phyloP scores from a whole-genome alignment of 768 basidiomycete genomes.

The Boletus tylopilopsis region DNA sequence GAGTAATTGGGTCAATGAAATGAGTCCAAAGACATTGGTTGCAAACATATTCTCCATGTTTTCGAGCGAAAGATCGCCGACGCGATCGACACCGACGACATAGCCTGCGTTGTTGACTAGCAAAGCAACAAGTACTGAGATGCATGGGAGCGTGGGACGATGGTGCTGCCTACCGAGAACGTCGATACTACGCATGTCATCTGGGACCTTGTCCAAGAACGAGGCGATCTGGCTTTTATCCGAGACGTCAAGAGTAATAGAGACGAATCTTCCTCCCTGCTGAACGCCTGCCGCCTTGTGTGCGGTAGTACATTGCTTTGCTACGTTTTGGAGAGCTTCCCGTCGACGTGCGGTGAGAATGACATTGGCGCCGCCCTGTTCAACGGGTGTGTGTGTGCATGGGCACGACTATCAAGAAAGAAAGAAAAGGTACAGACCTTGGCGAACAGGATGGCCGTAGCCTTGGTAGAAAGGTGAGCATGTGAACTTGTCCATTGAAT shows the following conservation, averaged over 20 bases:
- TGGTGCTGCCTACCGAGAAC: slow-evolving; percentile 60
- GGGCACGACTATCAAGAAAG: background rate
- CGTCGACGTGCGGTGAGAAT: slow-evolving; percentile 78
- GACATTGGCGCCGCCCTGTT: slow-evolving; percentile 80
- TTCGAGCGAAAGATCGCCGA: slow-evolving; percentile 73
- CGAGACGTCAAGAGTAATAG: slow-evolving; percentile 74
- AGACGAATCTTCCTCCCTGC: slow-evolving; percentile 74
- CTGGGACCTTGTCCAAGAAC: slow-evolving; percentile 69
- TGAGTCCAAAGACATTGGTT: slow-evolving; percentile 81
- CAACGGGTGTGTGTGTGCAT: background rate
- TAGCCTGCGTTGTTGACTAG: slow-evolving; percentile 82
- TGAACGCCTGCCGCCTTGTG: slow-evolving; percentile 69
- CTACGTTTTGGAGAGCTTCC: slow-evolving; percentile 69
- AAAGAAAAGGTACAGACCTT: slow-evolving; percentile 44
- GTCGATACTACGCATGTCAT: slow-evolving; percentile 69
- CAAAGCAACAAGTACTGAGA: background rate
- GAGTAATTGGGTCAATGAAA: slow-evolving; percentile 75
- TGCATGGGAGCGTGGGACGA: background rate
- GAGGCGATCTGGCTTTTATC: slow-evolving; percentile 68
- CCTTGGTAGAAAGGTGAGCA: slow-evolving; percentile 40
- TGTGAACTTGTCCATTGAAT: background rate
- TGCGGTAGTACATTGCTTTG: slow-evolving; percentile 61
- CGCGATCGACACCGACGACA: slow-evolving; percentile 82
- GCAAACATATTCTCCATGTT: slow-evolving; percentile 84
- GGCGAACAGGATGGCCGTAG: slow-evolving; percentile 85